A percentile compares a stretch with the other conserved stretches of the same genome.
Conservation (phyloP, 441 rosid species). For the Erodium moschatum region DNA sequence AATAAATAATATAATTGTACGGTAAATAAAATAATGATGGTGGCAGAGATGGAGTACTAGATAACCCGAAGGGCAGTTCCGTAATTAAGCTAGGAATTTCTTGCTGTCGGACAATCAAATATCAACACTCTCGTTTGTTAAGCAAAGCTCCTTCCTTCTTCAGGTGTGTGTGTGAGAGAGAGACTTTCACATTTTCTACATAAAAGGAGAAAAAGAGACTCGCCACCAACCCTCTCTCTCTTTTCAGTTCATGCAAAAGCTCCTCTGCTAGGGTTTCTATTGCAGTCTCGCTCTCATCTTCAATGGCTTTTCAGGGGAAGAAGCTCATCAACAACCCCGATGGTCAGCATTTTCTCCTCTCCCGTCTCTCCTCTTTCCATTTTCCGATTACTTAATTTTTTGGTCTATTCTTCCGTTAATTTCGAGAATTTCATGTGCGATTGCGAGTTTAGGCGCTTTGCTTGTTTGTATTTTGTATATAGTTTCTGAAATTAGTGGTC, state of each 20-base stretch:
- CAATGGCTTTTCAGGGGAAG: conserved; percentile 72
- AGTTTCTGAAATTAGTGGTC: not conserved
- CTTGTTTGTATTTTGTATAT: not conserved
- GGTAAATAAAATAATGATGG: not conserved
- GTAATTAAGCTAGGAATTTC: not conserved
- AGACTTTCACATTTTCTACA: not conserved
- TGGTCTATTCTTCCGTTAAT: not conserved
- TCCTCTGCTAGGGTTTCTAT: conserved; percentile 17
- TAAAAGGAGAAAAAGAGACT: conserved; percentile 4
- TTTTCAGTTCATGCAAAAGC: conserved; percentile 4
- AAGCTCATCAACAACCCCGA: conserved; percentile 82
- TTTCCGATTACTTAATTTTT: not conserved
- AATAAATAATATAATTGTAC: too few relatives aligned
- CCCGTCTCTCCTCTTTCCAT: conserved; percentile 11
- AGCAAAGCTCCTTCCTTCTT: not conserved
- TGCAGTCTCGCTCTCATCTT: not conserved
- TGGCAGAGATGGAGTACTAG: not conserved
- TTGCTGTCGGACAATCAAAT: conserved; percentile 1
- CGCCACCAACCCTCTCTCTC: conserved; percentile 12
- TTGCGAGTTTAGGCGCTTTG: not conserved
- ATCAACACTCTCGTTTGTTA: not conserved
- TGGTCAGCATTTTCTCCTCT: conserved; percentile 42
- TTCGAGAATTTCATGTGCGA: conserved; percentile 1
- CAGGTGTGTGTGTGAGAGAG: conserved; percentile 7
- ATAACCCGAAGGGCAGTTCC: not conserved